A percentile compares a stretch with the other conserved stretches of the same genome.
Evolutionary conservation across 768 basidiomycete genomes (phyloP).

Genomic region (Coprinopsis cinerea): DNA sequence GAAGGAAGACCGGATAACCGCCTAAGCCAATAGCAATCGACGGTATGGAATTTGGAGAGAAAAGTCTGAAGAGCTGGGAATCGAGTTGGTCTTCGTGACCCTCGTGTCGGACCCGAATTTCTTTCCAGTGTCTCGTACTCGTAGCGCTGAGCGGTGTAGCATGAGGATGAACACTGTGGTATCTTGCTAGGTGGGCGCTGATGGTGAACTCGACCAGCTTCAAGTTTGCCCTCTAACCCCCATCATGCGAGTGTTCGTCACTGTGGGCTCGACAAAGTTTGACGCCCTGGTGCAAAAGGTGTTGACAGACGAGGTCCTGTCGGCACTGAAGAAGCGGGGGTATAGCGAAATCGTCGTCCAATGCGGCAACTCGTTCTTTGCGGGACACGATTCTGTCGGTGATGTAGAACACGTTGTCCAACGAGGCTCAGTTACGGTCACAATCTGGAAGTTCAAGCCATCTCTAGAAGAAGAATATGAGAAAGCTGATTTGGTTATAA

Average conservation of each 20-base stretch:
- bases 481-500: slow-evolving; percentile 74
- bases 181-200: no score
- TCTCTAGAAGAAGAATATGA: slow-evolving; percentile 62
- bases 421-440: slow-evolving; percentile 44
- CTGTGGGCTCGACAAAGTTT: slow-evolving; percentile 88
- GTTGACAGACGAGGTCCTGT: slow-evolving; percentile 53
- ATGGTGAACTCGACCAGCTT: no score
- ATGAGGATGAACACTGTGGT: no score
- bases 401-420: slow-evolving; percentile 23
- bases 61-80: no score
- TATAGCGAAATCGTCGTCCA: slow-evolving; percentile 67
- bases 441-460: slow-evolving; percentile 70
- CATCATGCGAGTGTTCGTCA: slow-evolving; percentile 45
- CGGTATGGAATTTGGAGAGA: no score
- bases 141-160: no score
- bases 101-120: no score
- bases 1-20: no score
- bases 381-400: slow-evolving; percentile 24
- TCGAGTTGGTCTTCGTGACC: no score
- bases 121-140: no score
- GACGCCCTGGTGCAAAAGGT: slow-evolving; percentile 61
- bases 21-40: no score
- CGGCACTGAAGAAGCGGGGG: slow-evolving; percentile 45
- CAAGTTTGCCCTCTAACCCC: no score
- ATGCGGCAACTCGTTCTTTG: slow-evolving; percentile 64